Base-by-base conservation (phyloP, 202 grass and related monocot genomes). In the Zoysia matrella region DNA sequence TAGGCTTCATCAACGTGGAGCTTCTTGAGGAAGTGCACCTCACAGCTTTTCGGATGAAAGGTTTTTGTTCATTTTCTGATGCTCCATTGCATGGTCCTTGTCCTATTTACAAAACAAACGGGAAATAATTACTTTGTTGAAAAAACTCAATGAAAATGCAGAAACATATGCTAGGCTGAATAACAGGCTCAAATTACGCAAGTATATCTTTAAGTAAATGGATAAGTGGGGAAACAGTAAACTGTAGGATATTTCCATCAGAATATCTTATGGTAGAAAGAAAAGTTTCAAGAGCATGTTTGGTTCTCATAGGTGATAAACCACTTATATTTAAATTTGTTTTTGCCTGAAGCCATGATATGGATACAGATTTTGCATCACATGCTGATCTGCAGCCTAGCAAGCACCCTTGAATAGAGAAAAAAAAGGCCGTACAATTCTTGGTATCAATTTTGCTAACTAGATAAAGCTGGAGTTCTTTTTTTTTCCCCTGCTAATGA, bases 1-100 rank as follows among this genome's bases (percentile, higher is more conserved):
- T 99, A 71, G 91, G 93, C 68, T 92, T 99, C 96, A 99, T 94
- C 53, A 99, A 69, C 53, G 93, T 96, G 58, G 96, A 99, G 52
- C 54, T 65, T 87, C 66, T 96, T 5, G 43, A 82, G 49, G 86
- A 79, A 86, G 60, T 65, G 61, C 62, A 72, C 81, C 85, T 92
- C 63, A 76, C 11, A 44, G 62, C 69, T 74, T 85, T 71, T 82
- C 77, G 85, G 40, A 1, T 12, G 41, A 39, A 67, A 88, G 71
- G 70, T 81, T 78, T 82, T 74, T 57, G 45, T 71, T 73, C 77
- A 76, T 76, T 55, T 82, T 81, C 85, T 55, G 47, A 61, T 77
- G 53, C 4, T 46, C 74, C 82, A 86, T 58, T 48, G 71, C 53
- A 54, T n/a, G 52, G 76, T 83, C 11, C 82, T 46, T 52, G 43